A percentile compares a stretch with the other conserved stretches of the same genome.
These are phyloP conservation scores for Tylopilus felleus DNA, from an alignment of 768 basidiomycete genomes.

Conservation along the genomic window DNA sequence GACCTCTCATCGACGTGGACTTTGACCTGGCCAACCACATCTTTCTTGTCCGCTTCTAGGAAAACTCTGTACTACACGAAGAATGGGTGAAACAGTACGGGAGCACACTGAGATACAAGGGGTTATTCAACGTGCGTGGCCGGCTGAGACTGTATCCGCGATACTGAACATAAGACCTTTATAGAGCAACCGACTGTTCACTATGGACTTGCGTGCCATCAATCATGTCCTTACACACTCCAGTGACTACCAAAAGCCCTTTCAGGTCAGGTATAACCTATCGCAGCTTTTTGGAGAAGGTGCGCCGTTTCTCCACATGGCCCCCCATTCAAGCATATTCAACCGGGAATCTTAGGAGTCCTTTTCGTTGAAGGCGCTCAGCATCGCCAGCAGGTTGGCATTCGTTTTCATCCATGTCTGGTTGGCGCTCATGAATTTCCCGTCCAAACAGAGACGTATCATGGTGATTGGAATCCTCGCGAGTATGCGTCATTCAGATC, in stretches of 20 bases:
- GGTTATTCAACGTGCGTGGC: background rate
- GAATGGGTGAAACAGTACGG: background rate
- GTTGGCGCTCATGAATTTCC: background rate
- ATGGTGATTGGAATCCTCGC: background rate
- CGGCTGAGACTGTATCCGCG: background rate
- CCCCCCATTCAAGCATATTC: background rate
- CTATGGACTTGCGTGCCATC: background rate
- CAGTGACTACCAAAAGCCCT: background rate
- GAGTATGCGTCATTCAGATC: background rate
- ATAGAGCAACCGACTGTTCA: background rate
- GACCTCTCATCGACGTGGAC: background rate
- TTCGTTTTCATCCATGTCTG: background rate
- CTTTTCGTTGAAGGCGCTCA: background rate
- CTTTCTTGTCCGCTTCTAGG: background rate
- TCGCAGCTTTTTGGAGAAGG: background rate
- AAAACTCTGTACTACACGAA: background rate
- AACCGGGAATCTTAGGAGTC: background rate
- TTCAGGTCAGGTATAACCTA: background rate
- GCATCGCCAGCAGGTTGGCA: background rate
- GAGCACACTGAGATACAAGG: background rate
- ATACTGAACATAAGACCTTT: background rate
- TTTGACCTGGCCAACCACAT: background rate
- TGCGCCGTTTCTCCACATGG: background rate
- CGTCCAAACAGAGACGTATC: background rate
- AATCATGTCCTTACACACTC: background rate